phyloP scores from a whole-genome alignment of 768 basidiomycete genomes.

The Rickenella mellea region DNA sequence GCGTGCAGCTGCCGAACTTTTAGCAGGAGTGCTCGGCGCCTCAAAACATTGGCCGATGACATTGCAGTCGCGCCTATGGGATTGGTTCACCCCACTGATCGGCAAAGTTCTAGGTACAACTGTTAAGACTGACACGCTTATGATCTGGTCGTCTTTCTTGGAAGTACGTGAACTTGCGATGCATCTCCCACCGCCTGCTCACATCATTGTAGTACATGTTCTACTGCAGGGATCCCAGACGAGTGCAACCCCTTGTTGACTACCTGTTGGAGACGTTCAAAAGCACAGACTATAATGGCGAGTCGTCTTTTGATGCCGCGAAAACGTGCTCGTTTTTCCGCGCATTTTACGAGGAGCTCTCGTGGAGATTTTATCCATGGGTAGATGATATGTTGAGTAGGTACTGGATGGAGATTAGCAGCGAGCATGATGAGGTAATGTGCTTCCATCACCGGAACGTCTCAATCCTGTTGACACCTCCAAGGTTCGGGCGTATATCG shows the following conservation, averaged over 20 bases:
- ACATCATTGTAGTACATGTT: conserved; percentile 51
- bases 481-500: conserved; percentile 67
- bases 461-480: conserved; percentile 3
- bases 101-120: conserved; percentile 56
- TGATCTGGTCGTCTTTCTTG: conserved; percentile 71
- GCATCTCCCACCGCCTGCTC: background rate
- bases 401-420: conserved; percentile 62
- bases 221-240: conserved; percentile 72
- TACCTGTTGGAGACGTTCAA: conserved; percentile 57
- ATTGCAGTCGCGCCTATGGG: conserved; percentile 65
- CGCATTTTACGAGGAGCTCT: conserved; percentile 62
- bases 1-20: conserved; percentile 75
- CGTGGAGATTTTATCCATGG: conserved; percentile 80
- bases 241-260: conserved; percentile 72
- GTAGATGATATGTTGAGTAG: conserved; percentile 53
- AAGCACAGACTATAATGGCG: conserved; percentile 66
- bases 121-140: conserved; percentile 74
- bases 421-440: conserved; percentile 74
- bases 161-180: conserved; percentile 35
- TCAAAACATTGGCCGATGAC: conserved; percentile 73
- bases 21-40: conserved; percentile 67
- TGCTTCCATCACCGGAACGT: conserved; percentile 6
- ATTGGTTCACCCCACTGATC: conserved; percentile 68
- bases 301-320: conserved; percentile 74
- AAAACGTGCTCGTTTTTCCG: conserved; percentile 62